Evolutionary conservation across 345 rosid species (phyloP).

Genomic region (Salix exigua): DNA sequence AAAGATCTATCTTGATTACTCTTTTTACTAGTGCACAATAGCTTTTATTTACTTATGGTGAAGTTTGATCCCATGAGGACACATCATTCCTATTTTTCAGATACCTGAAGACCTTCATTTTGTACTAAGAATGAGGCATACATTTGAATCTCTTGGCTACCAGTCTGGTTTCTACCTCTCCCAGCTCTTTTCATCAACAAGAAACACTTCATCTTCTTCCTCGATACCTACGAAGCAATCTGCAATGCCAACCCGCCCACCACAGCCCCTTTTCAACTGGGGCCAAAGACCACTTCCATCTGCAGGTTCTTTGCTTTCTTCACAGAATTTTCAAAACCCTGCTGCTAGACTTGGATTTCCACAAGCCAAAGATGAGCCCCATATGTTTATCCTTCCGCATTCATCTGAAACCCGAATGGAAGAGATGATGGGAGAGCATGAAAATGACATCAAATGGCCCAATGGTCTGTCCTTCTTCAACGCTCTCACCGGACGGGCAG

Average conservation of each 20-base stretch:
- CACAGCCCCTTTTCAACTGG: slow-evolving; percentile 63
- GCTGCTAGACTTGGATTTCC: slow-evolving; percentile 45
- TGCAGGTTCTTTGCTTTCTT: slow-evolving; percentile 48
- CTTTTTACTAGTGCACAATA: background rate
- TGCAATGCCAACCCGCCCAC: slow-evolving; percentile 51
- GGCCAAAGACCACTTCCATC: slow-evolving; percentile 53
- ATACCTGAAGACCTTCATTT: slow-evolving; percentile 96
- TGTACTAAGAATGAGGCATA: slow-evolving; percentile 92
- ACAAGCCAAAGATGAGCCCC: slow-evolving; percentile 59
- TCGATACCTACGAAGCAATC: slow-evolving; percentile 52
- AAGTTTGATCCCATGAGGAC: slow-evolving; percentile 4
- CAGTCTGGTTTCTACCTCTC: slow-evolving; percentile 93
- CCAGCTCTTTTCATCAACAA: slow-evolving; percentile 73
- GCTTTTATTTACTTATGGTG: background rate
- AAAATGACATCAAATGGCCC: slow-evolving; percentile 90
- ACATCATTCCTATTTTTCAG: slow-evolving; percentile 28
- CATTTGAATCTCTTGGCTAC: slow-evolving; percentile 89
- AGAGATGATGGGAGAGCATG: slow-evolving; percentile 60
- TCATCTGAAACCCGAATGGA: slow-evolving; percentile 44
- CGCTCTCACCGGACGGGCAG: slow-evolving; percentile 70
- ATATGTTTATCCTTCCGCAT: slow-evolving; percentile 67
- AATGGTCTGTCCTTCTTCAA: slow-evolving; percentile 72
- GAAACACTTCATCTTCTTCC: slow-evolving; percentile 50
- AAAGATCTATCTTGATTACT: background rate
- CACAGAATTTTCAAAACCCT: slow-evolving; percentile 60